Base-by-base conservation (phyloP, 345 rosid genomes). In the Eucalyptus erythrocorys region DNA sequence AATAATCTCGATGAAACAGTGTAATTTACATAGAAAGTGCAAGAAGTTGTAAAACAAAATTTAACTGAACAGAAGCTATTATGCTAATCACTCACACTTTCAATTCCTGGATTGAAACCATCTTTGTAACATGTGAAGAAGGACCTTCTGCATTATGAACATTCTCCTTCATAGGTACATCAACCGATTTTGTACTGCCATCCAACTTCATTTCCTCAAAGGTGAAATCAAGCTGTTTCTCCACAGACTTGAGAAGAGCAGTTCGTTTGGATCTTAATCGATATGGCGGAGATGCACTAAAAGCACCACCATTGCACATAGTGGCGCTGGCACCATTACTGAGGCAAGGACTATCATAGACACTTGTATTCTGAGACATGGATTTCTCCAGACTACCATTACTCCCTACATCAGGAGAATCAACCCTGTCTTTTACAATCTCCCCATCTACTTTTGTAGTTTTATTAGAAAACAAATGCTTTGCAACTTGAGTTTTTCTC, bases 251-350 rank as follows among this genome's bases (percentile, higher is more conserved):
- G 89, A 95, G 91, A 90, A 93, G 94, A 55, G 96, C 94, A 88
- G 96, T 94, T 89, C 98, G 90, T 92, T 95, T 97, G 49, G 98
- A 92, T 92, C 94, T 95, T 91, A 98, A 91, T 89, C 98, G 92
- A 90, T 96, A 98, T 3, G 99, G 99, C 87, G 99, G 99, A 86
- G 99, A 98, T 48, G 95, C 93, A 89, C 97, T 95, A 89, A 93
- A 97, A 86, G 94, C 93, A 89, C 90, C 90, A n/a, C 91, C 91
- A 89, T 87, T 92, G 55, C 91, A 90, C 87, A 89, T 93, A 88
- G 68, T 82, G 64, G 88, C 87, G 82, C 90, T 82, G 64, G 89
- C 87, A 87, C 90, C 86, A 86, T 87, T 86, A 89, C 92, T 93
- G 79, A 81, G 92, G 87, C 47, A 91, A 87, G 94, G 94, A 92